These are phyloP conservation scores for Austroboletus novae-zelandiae DNA, from an alignment of 1,284 basidiomycete genomes.

Conservation along the genomic window DNA sequence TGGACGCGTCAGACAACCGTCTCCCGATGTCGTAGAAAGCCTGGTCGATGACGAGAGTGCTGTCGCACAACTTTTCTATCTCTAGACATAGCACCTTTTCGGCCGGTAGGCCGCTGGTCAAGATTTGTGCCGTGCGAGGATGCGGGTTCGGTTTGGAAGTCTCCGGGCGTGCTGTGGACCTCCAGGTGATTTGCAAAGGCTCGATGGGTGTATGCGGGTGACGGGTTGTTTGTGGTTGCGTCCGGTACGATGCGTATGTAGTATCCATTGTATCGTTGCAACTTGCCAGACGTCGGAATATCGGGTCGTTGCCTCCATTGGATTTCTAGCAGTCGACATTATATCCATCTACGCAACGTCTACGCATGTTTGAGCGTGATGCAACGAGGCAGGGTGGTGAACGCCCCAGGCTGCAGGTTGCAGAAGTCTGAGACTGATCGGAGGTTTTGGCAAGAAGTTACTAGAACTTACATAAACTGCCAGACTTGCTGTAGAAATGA, in stretches of 20 bases:
- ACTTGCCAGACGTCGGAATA: neutral
- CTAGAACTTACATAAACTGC: too few relatives aligned
- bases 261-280: slow-evolving; percentile 10
- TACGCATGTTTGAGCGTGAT: neutral
- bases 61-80: slow-evolving; percentile 14
- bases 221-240: neutral
- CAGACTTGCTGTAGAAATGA: neutral
- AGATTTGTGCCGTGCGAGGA: neutral
- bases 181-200: neutral
- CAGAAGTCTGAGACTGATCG: too few relatives aligned
- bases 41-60: slow-evolving; percentile 17
- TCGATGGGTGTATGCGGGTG: neutral
- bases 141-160: neutral
- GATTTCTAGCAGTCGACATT: slow-evolving; percentile 2
- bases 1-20: slow-evolving; percentile 5
- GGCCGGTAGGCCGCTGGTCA: slow-evolving; percentile 6
- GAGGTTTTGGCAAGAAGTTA: too few relatives aligned
- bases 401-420: neutral
- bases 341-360: slow-evolving; percentile 5
- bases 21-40: slow-evolving; percentile 14
- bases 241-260: neutral
- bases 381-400: neutral
- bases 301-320: neutral
- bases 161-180: neutral
- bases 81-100: slow-evolving; percentile 15